A percentile compares a stretch with the other conserved stretches of the same genome.
Evolutionary conservation across 305 asterid species (phyloP).

Genomic region (Solanum aculeatissimum): DNA sequence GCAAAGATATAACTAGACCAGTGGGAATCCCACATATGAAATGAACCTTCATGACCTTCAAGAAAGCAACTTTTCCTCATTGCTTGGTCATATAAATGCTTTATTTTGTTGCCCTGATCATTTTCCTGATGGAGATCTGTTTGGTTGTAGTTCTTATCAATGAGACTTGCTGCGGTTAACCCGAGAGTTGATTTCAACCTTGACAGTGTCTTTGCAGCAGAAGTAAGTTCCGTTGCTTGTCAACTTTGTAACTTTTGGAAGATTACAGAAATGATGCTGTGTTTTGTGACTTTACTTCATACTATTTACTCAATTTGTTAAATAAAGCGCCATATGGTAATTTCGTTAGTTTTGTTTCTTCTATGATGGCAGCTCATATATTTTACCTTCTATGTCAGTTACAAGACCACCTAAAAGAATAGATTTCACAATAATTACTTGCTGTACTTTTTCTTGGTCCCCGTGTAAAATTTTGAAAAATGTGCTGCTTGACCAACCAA

Average conservation of each 20-base stretch:
- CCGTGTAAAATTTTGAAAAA: not conserved
- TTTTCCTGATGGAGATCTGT: conserved; percentile 16
- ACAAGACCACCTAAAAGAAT: not conserved
- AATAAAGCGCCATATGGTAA: not conserved
- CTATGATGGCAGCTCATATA: not conserved
- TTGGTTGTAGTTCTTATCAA: conserved; percentile 65
- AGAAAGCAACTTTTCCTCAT: not conserved
- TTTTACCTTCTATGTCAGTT: not conserved
- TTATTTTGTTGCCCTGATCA: not conserved
- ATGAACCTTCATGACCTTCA: not conserved
- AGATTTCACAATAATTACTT: not conserved
- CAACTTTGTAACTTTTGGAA: not conserved
- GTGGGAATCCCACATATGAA: not conserved
- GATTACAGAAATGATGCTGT: not conserved
- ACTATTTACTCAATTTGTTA: not conserved
- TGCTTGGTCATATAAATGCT: not conserved
- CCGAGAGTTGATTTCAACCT: conserved; percentile 68
- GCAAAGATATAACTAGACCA: not conserved
- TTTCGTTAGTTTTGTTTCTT: not conserved
- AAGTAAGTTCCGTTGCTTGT: conserved; percentile 33
- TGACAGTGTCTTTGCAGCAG: conserved; percentile 53
- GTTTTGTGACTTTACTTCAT: not conserved
- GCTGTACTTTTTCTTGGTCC: not conserved
- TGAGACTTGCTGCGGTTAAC: conserved; percentile 89
- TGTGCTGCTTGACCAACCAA: not conserved